Conservation (phyloP, 1,139 yeast genomes). For the Protomyces pachydermus region DNA sequence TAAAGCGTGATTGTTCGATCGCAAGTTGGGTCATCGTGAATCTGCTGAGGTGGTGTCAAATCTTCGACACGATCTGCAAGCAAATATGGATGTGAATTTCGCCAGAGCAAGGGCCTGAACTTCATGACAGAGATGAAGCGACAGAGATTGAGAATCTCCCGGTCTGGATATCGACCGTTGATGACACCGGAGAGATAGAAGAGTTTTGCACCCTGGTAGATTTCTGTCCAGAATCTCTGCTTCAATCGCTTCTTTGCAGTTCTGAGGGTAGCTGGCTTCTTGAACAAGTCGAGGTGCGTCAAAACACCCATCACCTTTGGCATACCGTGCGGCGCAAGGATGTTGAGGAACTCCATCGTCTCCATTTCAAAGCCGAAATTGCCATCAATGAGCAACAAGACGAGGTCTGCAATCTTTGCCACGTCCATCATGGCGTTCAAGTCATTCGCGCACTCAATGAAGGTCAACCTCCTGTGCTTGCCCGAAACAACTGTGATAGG, state of each 20-base stretch:
- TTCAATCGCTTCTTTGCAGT: conserved; percentile 88
- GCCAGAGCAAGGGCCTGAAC: conserved; percentile 96
- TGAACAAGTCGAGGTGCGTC: conserved; percentile 91
- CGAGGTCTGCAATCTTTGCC: conserved; percentile 92
- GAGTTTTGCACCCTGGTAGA: conserved; percentile 94
- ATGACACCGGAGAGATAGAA: conserved; percentile 93
- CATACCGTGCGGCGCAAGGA: conserved; percentile 98
- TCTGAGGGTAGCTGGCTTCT: conserved; percentile 80
- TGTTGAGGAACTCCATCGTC: conserved; percentile 95
- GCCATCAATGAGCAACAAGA: conserved; percentile 84
- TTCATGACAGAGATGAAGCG: conserved; percentile 96
- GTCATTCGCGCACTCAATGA: conserved; percentile 89
- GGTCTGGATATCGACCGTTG: conserved; percentile 95
- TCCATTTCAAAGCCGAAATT: conserved; percentile 99
- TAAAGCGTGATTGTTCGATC: conserved; percentile 88
- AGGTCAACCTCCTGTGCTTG: conserved; percentile 84
- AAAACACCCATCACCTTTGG: conserved; percentile 95
- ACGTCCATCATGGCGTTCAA: conserved; percentile 93
- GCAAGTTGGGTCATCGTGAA: conserved; percentile 71
- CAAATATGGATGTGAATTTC: conserved; percentile 94
- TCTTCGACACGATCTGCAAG: conserved; percentile 92
- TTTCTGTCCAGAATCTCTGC: conserved; percentile 98
- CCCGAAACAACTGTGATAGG: conserved; percentile 98
- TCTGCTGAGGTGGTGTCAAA: conserved; percentile 80
- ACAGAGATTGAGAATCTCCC: conserved; percentile 86